Conservation (phyloP, 1,284 basidiomycete genomes). For the Ustilago xerochloae region DNA sequence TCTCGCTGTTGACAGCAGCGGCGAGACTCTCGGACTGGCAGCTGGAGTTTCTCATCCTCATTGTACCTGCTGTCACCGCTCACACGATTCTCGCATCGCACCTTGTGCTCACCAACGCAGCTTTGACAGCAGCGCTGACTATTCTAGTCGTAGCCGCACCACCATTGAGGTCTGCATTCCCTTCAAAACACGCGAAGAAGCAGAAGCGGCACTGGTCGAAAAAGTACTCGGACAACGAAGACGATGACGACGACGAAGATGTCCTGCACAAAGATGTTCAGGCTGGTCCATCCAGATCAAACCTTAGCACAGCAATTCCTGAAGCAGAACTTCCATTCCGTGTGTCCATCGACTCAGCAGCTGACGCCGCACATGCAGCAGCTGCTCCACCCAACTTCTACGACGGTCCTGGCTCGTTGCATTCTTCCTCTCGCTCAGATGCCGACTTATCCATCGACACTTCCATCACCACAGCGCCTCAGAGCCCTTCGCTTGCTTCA, state of each 20-base stretch:
- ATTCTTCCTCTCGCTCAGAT: conserved; percentile 10
- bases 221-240: conserved; percentile 42
- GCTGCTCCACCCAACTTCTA: conserved; percentile 49
- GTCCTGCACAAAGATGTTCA: not conserved
- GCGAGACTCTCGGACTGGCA: conserved; percentile 30
- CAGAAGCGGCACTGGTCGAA: conserved; percentile 51
- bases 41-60: conserved; percentile 76
- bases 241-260: conserved; percentile 14
- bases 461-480: conserved; percentile 5
- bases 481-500: conserved; percentile 12
- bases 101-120: conserved; percentile 74
- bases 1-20: not conserved
- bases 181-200: not conserved
- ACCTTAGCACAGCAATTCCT: not conserved
- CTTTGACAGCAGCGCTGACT: conserved; percentile 55
- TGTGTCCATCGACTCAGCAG: conserved; percentile 56
- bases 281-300: not conserved
- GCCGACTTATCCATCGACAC: conserved; percentile 21
- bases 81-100: conserved; percentile 79
- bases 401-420: conserved; percentile 18
- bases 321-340: conserved; percentile 44
- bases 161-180: not conserved
- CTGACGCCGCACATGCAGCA: conserved; percentile 50
- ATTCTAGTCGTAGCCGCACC: conserved; percentile 4
- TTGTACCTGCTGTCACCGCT: conserved; percentile 80